Evolutionary conservation across 2,329 filamentous ascomycete species (phyloP), one percentile per base, ranked within the genome.

Genomic region (Rhynchosporium graminicola): DNA sequence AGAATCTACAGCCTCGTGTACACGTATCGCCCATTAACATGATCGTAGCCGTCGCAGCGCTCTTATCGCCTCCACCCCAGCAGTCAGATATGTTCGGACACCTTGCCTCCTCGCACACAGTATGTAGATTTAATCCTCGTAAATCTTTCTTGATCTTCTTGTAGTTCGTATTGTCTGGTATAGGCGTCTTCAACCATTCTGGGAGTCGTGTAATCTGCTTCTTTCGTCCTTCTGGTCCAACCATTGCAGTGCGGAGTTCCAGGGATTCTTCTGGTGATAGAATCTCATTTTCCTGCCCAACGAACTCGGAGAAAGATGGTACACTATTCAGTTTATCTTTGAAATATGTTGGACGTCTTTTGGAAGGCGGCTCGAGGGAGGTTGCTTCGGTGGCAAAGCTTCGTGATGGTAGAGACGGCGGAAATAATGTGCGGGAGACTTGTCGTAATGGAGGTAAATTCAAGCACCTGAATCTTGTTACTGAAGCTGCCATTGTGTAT

Each of bases 11-110:
- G 20, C 94, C 95, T 64, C 95, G 85, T 20, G 95, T 99, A 78
- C 95, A 99, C 8, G 94, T 98, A 76, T 99, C 95, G 67, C 95
- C 95, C 93, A 98, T 98, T 54, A 99, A 80, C 95, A 99, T 99
- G 77, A 99, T 98, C 10, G 95, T 99, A 2, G 95, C 95, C 38
- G 95, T 99, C 4, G 95, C 95, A 31, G 92, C 89, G 68, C 87
- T 88, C 80, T 97, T 97, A 76, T 89, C 86, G 74, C 83, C 87
- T 40, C 95, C 95, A 65, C 95, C 95, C 95, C 95, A 99, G 80
- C 95, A 99, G 76, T 98, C 94, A 67, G 90, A 92, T 65, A 99
- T 97, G 77, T 99, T 99, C 65, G 95, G 95, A 77, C 95, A 99
- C 68, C 92, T 87, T 1, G 95, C 95, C 79, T 99, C 95, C 79